Base-by-base conservation (phyloP, 495 filamentous ascomycete genomes). In the Penicillium herquei region DNA sequence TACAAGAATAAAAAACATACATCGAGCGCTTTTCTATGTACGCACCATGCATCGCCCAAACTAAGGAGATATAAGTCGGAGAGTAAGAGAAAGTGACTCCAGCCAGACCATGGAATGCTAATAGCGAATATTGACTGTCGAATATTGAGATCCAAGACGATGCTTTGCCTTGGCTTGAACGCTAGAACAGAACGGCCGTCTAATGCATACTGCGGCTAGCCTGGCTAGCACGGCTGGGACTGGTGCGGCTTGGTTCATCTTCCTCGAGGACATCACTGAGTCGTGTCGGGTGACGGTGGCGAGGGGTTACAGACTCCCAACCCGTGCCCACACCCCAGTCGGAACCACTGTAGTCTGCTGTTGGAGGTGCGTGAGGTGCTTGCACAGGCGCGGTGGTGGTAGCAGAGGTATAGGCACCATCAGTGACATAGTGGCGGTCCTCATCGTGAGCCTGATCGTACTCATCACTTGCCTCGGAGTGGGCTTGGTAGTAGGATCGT, bases 281-380 rank as follows among this genome's bases (percentile, higher is more conserved):
- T 50, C 94, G 78, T 3, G 93, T 97, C 0, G 93, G 93, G 73
- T 98, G 94, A 64, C 96, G 92, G 73, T 97, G 94, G 46, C 92
- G 79, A n/a, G 88, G 84, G 51, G 91, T 81, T 45, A 79, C 55
- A 8, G 78, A 68, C 49, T 94, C 91, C 92, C 92, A 97, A 8
- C 84, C 87, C 0, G 79, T 69, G 2, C 77, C 79, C 6, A 57
- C 58, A 8, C 86, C 85, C 73, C 87, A 94, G 11, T 84, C 88
- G 18, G 81, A 70, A 6, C 84, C 84, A 40, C 76, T 81, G 56
- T 85, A 86, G 54, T 84, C 82, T 55, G 71, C 58, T 11, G 65
- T 64, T 7, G 63, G 58, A 10, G 68, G 70, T 6, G 64, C 59
- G 49, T 73, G 69, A 1, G 64, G 57, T 7, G 70, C 59, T 30